Evolutionary conservation across 2,329 filamentous ascomycete genomes (phyloP), one percentile per base, ranked within the genome.

Genomic region (Colletotrichum sublineola): DNA sequence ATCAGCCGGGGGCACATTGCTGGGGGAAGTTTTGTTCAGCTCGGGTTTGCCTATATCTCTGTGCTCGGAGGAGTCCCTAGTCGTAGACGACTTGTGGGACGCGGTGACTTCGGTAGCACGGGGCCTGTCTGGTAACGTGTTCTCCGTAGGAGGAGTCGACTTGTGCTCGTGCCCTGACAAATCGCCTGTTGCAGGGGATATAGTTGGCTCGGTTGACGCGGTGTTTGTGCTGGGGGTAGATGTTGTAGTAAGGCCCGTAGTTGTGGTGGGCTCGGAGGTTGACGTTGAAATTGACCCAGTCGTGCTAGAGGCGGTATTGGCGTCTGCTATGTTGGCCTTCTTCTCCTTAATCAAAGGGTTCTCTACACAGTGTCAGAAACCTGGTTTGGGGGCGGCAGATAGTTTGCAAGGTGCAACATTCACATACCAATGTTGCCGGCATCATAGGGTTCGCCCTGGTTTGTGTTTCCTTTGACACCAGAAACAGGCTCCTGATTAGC

Each of bases 371-470:
- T 44, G 52, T 74, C 20, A 73, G 62, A 20, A 62, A 40, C 14
- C 3, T 36, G 7, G 5, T 5, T 20, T 14, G 20, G 11, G 20
- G 5, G 29, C 18, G 29, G 14, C 20, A 8, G 8, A 14, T 20
- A 8, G 5, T 18, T 50, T n/a, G 15, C 29, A 15, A 20, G 14
- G 29, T 5, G 14, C 7, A 24, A 9, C 48, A 36, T 31, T 40
- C 15, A 65, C 78, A 53, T 87, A 84, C 89, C 86, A n/a, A 89
- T 82, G 80, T 96, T 96, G 61, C 94, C 94, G 70, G 90, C 90
- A 78, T 96, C 94, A 77, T 91, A 97, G 0, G 94, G 94, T 80
- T 96, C 91, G 15, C 88, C 89, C 55, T 86, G 86, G 33, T 87
- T 86, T 5, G 93, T 92, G 79, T 92, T 84, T 50, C 94, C 94